Conservation (phyloP, 768 basidiomycete genomes). For the Cyclocybe aegerita region DNA sequence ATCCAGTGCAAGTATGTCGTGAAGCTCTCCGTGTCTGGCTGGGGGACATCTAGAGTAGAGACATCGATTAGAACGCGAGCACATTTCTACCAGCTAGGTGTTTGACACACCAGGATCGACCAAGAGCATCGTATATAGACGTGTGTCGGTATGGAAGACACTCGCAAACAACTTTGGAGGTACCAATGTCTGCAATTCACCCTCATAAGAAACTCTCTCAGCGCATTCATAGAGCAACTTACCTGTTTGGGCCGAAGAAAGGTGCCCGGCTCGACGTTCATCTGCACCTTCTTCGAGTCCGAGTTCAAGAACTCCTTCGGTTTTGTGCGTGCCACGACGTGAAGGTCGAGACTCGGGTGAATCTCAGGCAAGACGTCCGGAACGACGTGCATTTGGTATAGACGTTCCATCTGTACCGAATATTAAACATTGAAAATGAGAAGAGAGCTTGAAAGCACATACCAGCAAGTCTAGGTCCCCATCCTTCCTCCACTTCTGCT, state of each 20-base stretch:
- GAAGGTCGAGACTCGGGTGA: slow-evolving; percentile 74
- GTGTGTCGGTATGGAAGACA: slow-evolving; percentile 78
- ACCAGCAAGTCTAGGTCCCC: slow-evolving; percentile 85
- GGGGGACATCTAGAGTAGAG: slow-evolving; percentile 69
- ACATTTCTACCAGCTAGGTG: background rate
- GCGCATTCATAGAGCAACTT: slow-evolving; percentile 10
- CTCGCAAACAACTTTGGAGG: slow-evolving; percentile 70
- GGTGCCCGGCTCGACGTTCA: slow-evolving; percentile 66
- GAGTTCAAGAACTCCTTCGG: slow-evolving; percentile 27
- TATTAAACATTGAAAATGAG: background rate
- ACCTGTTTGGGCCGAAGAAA: slow-evolving; percentile 73
- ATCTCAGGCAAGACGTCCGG: slow-evolving; percentile 81
- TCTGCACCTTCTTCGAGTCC: slow-evolving; percentile 28
- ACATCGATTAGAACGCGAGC: slow-evolving; percentile 2
- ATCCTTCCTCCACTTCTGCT: slow-evolving; percentile 83
- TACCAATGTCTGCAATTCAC: slow-evolving; percentile 50
- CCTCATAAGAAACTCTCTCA: background rate
- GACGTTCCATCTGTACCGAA: slow-evolving; percentile 77
- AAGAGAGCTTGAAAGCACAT: slow-evolving; percentile 22
- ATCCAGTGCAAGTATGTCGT: slow-evolving; percentile 84
- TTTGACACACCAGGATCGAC: slow-evolving; percentile 71
- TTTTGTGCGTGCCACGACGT: slow-evolving; percentile 46
- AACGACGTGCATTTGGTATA: slow-evolving; percentile 88
- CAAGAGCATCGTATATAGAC: slow-evolving; percentile 86
- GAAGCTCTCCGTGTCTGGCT: slow-evolving; percentile 62